A percentile compares a stretch with the other conserved stretches of the same genome.
Evolutionary conservation across 2,329 filamentous ascomycete species (phyloP).

Genomic region (Leptographium radiaticola): DNA sequence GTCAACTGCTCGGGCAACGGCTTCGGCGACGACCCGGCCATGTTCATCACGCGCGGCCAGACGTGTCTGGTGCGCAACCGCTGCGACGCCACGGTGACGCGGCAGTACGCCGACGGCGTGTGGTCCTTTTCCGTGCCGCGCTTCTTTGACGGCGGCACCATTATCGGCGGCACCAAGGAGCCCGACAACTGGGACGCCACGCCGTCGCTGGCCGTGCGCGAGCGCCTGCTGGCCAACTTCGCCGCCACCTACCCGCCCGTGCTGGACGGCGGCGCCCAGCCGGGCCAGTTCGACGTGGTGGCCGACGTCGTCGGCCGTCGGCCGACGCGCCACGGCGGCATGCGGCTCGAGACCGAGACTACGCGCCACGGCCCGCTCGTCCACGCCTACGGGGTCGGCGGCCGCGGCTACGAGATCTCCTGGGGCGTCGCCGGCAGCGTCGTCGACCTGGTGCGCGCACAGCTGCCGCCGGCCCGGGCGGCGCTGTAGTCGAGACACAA

Average conservation of each 20-base stretch:
- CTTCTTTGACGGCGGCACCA: slow-evolving; percentile 46
- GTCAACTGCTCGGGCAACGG: slow-evolving; percentile 34
- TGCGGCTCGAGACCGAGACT: slow-evolving; percentile 40
- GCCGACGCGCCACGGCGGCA: slow-evolving; percentile 30
- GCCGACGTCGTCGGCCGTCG: slow-evolving; percentile 31
- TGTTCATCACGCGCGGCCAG: slow-evolving; percentile 33
- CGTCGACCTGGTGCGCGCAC: slow-evolving; percentile 21
- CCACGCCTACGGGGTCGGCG: slow-evolving; percentile 47
- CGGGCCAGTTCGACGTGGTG: slow-evolving; percentile 9
- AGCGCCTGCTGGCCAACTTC: slow-evolving; percentile 28
- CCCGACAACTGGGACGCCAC: slow-evolving; percentile 39
- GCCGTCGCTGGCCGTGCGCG: slow-evolving; percentile 32
- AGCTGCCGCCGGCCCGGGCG: neutral
- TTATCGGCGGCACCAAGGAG: slow-evolving; percentile 55
- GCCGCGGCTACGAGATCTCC: slow-evolving; percentile 47
- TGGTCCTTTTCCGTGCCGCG: slow-evolving; percentile 53
- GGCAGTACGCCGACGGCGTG: slow-evolving; percentile 47
- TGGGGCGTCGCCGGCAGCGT: slow-evolving; percentile 45
- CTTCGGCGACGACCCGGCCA: slow-evolving; percentile 22
- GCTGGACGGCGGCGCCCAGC: slow-evolving; percentile 6
- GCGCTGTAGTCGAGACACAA: too few species aligned
- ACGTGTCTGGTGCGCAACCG: slow-evolving; percentile 30
- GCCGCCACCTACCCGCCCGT: slow-evolving; percentile 26
- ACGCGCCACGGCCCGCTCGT: slow-evolving; percentile 11
- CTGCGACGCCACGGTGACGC: slow-evolving; percentile 34